Conservation (phyloP, 2,329 filamentous ascomycete genomes). For the Plenodomus biglobosus region DNA sequence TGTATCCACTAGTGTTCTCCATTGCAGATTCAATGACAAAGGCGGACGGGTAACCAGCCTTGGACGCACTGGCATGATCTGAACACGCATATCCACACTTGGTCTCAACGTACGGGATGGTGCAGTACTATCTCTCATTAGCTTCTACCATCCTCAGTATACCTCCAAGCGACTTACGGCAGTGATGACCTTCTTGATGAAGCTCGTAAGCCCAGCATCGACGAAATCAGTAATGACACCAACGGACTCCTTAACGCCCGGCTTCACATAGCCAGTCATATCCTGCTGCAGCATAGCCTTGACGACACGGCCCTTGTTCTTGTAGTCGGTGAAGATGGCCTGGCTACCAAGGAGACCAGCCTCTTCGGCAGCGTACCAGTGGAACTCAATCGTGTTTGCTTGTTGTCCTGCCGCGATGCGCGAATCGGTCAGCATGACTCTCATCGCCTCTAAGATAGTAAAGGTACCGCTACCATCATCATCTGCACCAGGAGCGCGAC, state of each 20-base stretch:
- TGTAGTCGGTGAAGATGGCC: constrained; percentile 80
- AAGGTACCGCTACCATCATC: constrained; percentile 90
- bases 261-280: constrained; percentile 80
- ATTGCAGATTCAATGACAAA: constrained; percentile 75
- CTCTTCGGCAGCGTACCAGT: constrained; percentile 92
- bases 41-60: constrained; percentile 70
- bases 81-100: constrained; percentile 85
- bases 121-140: constrained; percentile 66
- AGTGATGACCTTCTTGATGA: constrained; percentile 83
- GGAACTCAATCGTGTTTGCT: constrained; percentile 88
- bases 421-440: constrained; percentile 70
- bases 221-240: constrained; percentile 92
- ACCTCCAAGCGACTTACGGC: constrained; percentile 27
- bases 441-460: constrained; percentile 87
- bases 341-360: constrained; percentile 83
- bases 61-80: constrained; percentile 70
- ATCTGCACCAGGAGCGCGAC: constrained; percentile 85
- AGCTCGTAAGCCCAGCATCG: constrained; percentile 73
- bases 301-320: constrained; percentile 69
- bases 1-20: constrained; percentile 60
- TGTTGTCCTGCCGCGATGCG: constrained; percentile 69
- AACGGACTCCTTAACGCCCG: constrained; percentile 76
- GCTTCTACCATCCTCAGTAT: not conserved
- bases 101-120: constrained; percentile 79
- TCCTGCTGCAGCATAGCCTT: constrained; percentile 98